Percentiles rank a stretch among this genome's conserved stretches.
Conservation (phyloP, 306 rosid genomes). For the Sechiopsis laciniata region DNA sequence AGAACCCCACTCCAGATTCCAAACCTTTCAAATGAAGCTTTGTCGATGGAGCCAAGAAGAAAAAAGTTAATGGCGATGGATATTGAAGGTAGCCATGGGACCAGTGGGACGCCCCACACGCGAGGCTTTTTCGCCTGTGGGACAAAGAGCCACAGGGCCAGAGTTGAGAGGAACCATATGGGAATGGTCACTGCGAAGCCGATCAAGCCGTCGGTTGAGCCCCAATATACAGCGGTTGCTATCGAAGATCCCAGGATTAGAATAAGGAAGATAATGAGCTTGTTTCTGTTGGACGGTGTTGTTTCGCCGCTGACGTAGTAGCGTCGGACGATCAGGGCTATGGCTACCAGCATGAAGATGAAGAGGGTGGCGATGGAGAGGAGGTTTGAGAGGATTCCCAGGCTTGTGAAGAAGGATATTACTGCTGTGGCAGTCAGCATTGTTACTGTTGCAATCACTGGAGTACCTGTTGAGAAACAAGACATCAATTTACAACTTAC, state of each 20-base stretch:
- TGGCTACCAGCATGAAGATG: conserved; percentile 70
- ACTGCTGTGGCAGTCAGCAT: conserved; percentile 53
- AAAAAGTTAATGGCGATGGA: conserved; percentile 67
- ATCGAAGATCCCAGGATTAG: conserved; percentile 43
- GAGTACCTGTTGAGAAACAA: conserved; percentile 34
- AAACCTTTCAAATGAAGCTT: conserved; percentile 47
- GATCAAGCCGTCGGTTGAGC: conserved; percentile 29
- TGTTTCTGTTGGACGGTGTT: conserved; percentile 22
- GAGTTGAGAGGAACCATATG: conserved; percentile 49
- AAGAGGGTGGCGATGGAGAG: conserved; percentile 69
- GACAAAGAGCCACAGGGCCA: conserved; percentile 39
- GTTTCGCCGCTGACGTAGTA: conserved; percentile 53
- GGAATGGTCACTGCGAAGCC: conserved; percentile 40
- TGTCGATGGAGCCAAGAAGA: conserved; percentile 73
- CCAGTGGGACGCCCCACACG: conserved; percentile 72
- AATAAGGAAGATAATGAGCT: conserved; percentile 36
- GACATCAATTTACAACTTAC: background rate
- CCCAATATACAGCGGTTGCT: conserved; percentile 43
- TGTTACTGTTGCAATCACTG: conserved; percentile 57
- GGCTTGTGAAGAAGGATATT: conserved; percentile 60
- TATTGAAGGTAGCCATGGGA: conserved; percentile 66
- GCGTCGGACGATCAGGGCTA: conserved; percentile 62
- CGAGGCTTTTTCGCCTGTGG: conserved; percentile 58
- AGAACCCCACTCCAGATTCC: conserved; percentile 41
- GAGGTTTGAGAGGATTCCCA: conserved; percentile 44